Conservation (phyloP, 345 rosid genomes). For the Gossypium mustelinum region DNA sequence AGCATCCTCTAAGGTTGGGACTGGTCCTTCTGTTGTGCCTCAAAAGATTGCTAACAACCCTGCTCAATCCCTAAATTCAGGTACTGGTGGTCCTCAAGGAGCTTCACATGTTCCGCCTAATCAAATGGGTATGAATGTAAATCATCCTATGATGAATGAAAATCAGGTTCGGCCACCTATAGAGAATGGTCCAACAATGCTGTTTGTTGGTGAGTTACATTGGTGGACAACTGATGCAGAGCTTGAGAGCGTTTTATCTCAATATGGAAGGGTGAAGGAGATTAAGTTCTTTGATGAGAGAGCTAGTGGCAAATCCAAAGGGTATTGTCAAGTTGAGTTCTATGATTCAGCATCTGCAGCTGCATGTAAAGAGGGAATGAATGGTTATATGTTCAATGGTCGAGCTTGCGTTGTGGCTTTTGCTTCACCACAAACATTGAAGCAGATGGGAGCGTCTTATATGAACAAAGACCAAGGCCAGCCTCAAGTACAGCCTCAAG, state of each 20-base stretch:
- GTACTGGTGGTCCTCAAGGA: slow-evolving; percentile 45
- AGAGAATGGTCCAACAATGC: slow-evolving; percentile 68
- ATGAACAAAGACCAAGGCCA: slow-evolving; percentile 63
- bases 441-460: slow-evolving; percentile 76
- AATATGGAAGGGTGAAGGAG: slow-evolving; percentile 77
- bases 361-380: slow-evolving; percentile 82
- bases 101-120: slow-evolving; percentile 45
- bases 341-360: slow-evolving; percentile 65
- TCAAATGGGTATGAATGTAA: slow-evolving; percentile 45
- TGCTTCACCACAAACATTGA: slow-evolving; percentile 78
- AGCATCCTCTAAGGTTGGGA: slow-evolving; percentile 32
- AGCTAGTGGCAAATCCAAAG: slow-evolving; percentile 91
- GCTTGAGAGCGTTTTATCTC: slow-evolving; percentile 61
- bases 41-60: slow-evolving; percentile 50
- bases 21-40: slow-evolving; percentile 40
- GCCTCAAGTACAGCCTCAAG: slow-evolving; percentile 59
- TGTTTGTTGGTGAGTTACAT: slow-evolving; percentile 76
- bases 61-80: slow-evolving; percentile 41
- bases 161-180: slow-evolving; percentile 54
- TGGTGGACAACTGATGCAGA: slow-evolving; percentile 97
- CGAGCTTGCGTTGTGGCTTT: slow-evolving; percentile 81
- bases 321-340: slow-evolving; percentile 85
- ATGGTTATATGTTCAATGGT: slow-evolving; percentile 66
- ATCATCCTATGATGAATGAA: slow-evolving; percentile 43
- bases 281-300: slow-evolving; percentile 82